Evolutionary conservation across 805 yeast genomes (phyloP).

Genomic region (Candida patagonica): DNA sequence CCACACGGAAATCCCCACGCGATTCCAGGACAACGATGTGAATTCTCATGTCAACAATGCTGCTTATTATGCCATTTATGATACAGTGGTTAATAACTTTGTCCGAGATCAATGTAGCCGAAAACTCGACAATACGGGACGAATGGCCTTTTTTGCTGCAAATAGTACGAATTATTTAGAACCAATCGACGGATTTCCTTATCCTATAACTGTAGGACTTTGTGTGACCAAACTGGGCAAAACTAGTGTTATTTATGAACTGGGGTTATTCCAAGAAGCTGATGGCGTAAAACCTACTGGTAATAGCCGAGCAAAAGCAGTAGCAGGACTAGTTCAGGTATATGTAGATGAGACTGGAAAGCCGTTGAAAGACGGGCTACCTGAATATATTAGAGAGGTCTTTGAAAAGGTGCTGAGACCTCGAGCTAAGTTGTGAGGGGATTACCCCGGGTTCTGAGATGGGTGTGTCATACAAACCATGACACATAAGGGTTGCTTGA

Average conservation of each 20-base stretch:
- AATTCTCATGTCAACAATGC: conserved; percentile 25
- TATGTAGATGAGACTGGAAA: too few relatives aligned
- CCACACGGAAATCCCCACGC: conserved; percentile 11
- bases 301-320: conserved; percentile 24
- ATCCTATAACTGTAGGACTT: conserved; percentile 21
- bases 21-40: conserved; percentile 23
- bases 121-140: conserved; percentile 12
- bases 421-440: too few relatives aligned
- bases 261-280: conserved; percentile 21
- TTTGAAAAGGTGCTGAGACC: too few relatives aligned
- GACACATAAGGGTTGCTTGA: too few relatives aligned
- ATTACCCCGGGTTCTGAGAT: too few relatives aligned
- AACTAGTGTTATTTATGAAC: conserved; percentile 23
- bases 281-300: too few relatives aligned
- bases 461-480: too few relatives aligned
- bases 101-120: conserved; percentile 17
- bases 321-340: conserved; percentile 23
- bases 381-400: too few relatives aligned
- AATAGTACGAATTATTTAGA: conserved; percentile 21
- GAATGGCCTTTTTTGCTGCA: conserved; percentile 22
- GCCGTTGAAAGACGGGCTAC: too few relatives aligned
- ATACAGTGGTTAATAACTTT: conserved; percentile 14
- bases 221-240: conserved; percentile 20
- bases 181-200: conserved; percentile 23
- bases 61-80: conserved; percentile 20